Evolutionary conservation across 345 rosid species (phyloP), one percentile per base, ranked within the genome.

Genomic region (Melaleuca alternifolia): DNA sequence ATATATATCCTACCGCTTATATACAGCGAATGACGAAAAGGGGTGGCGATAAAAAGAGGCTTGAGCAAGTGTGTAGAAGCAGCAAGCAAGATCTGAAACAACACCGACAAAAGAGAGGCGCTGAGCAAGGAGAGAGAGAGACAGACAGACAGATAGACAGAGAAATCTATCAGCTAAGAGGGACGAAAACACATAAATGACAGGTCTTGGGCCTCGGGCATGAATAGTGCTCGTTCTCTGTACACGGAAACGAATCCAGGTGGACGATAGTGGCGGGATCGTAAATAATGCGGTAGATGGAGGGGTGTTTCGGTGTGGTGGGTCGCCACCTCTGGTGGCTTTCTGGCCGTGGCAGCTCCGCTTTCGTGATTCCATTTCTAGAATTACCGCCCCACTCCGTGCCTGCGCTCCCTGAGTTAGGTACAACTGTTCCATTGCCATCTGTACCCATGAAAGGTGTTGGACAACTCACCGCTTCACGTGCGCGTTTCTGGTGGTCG

Each of bases 381-480:
- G 46, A 85, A 50, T 62, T 16, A 50, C 86, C 82, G 81, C 48
- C 76, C 57, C 11, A n/a, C 24, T 7, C 23, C 5, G 16, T 20
- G 33, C 13, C 13, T 21, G 81, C 48, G 48, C 18, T 48, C 86
- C 84, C 76, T 16, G n/a, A 52, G 71, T 86, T 86, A 79, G 84
- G 87, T 86, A 86, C 87, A 86, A 56, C 87, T 79, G 87, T 79
- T 84, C n/a, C 61, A 44, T 54, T 30, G 54, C 51, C 86, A 85
- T 37, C 83, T 15, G 61, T 18, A 41, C 53, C 61, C 59, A 51
- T 81, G 76, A 86, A 86, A 79, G 87, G 28, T n/a, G 76, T 16
- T 28, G 84, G 84, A 86, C 87, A 86, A 54, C 87, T 79, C 87
- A 86, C 87, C 3, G 24, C 13, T 14, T 51, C 84, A 54, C 84